phyloP scores from a whole-genome alignment of 148 eudicot genomes.

The Rheum nobile region DNA sequence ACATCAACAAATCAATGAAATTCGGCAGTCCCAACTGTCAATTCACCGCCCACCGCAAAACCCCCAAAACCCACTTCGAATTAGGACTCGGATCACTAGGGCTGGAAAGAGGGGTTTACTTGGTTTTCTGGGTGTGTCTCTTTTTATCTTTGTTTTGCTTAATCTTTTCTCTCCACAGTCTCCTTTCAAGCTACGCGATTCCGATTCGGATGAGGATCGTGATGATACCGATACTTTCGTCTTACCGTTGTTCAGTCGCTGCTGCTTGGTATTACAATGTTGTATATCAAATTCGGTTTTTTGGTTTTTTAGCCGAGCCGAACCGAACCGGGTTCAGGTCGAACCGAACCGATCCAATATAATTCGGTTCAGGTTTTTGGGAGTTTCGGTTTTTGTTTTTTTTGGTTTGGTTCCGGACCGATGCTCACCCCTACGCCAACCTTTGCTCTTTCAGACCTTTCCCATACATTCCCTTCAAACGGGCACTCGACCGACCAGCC shows the following conservation, averaged over 20 bases:
- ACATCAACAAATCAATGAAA: slow-evolving; percentile 3
- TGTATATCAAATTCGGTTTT: too few species aligned
- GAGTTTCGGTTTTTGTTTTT: too few species aligned
- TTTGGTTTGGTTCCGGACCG: too few species aligned
- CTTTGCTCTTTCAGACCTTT: too few species aligned
- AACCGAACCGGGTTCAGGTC: too few species aligned
- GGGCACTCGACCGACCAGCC: too few species aligned
- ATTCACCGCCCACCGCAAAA: slow-evolving; percentile 8
- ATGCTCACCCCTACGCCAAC: too few species aligned
- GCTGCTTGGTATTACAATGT: too few species aligned
- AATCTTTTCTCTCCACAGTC: slow-evolving; percentile 8
- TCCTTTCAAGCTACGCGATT: slow-evolving; percentile 14
- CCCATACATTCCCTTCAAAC: too few species aligned
- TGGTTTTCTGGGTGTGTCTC: slow-evolving; percentile 20
- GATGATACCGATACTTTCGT: slow-evolving; percentile 18
- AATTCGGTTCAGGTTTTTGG: too few species aligned
- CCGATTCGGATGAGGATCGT: slow-evolving; percentile 13
- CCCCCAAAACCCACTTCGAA: background rate
- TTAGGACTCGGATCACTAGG: slow-evolving; percentile 6
- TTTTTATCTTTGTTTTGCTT: slow-evolving; percentile 23
- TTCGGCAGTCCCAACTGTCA: slow-evolving; percentile 8
- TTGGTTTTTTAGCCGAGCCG: too few species aligned
- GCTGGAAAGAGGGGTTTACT: slow-evolving; percentile 6
- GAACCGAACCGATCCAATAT: too few species aligned
- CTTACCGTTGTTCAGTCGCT: slow-evolving; percentile 30